Conservation (phyloP, 2,329 filamentous ascomycete species). For the Dactylellina parvicollis region DNA sequence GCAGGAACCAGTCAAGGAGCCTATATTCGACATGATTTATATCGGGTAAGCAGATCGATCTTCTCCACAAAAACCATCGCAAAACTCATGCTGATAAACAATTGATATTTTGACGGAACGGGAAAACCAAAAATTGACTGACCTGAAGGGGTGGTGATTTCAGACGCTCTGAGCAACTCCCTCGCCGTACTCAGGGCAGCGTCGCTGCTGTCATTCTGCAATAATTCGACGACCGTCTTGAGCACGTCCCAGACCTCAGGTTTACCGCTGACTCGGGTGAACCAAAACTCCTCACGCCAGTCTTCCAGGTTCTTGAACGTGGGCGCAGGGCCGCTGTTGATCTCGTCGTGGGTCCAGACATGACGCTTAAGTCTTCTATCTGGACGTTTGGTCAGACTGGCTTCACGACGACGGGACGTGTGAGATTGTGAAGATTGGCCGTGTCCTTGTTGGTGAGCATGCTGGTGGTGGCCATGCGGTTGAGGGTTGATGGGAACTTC, state of each 20-base stretch:
- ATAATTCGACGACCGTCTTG: slow-evolving; percentile 19
- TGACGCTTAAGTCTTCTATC: slow-evolving; percentile 18
- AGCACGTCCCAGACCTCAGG: slow-evolving; percentile 30
- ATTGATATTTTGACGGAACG: background rate
- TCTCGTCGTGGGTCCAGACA: slow-evolving; percentile 15
- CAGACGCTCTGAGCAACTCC: slow-evolving; percentile 35
- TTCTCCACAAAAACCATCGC: background rate
- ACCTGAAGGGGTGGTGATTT: slow-evolving; percentile 42
- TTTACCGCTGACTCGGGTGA: slow-evolving; percentile 24
- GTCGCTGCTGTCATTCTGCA: slow-evolving; percentile 20
- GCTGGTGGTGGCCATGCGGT: background rate
- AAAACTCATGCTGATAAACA: background rate
- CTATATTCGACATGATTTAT: slow-evolving; percentile 12
- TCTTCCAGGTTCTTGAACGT: background rate
- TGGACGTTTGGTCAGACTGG: slow-evolving; percentile 20
- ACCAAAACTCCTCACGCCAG: slow-evolving; percentile 37
- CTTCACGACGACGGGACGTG: slow-evolving; percentile 11
- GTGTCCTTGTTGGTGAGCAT: background rate
- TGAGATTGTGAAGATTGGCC: background rate
- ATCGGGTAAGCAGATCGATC: background rate
- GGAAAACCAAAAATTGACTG: background rate
- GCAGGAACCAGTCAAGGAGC: slow-evolving; percentile 7
- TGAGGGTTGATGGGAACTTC: background rate
- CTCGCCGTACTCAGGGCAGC: slow-evolving; percentile 17
- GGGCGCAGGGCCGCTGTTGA: slow-evolving; percentile 2